A percentile compares a stretch with the other conserved stretches of the same genome.
Evolutionary conservation across 305 asterid species (phyloP).

Genomic region (Nicotiana rustica): DNA sequence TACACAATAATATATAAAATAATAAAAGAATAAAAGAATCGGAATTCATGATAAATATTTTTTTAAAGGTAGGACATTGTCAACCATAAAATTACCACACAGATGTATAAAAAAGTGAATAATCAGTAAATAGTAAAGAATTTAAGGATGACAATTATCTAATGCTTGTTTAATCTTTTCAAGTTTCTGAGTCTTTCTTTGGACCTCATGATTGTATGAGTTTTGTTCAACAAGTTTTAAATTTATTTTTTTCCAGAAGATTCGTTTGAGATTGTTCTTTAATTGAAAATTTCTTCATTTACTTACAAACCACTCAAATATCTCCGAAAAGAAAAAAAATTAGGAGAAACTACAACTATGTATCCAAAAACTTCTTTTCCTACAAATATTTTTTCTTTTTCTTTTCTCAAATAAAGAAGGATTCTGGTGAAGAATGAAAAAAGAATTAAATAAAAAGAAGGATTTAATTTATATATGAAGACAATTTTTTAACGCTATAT

Average conservation of each 20-base stretch:
- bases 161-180: not conserved
- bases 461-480: too few relatives aligned
- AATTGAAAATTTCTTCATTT: not conserved
- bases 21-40: not conserved
- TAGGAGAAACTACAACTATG: not conserved
- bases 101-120: not conserved
- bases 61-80: not conserved
- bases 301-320: not conserved
- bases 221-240: not conserved
- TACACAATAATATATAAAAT: not conserved
- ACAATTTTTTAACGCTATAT: too few relatives aligned
- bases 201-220: not conserved
- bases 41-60: not conserved
- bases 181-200: not conserved
- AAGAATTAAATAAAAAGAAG: too few relatives aligned
- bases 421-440: too few relatives aligned
- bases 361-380: too few relatives aligned
- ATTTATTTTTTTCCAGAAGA: not conserved
- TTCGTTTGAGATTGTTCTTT: not conserved
- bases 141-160: not conserved
- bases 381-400: too few relatives aligned
- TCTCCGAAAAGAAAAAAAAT: not conserved
- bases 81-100: not conserved
- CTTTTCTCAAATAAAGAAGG: too few relatives aligned
- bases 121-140: slow-evolving; percentile 7